Evolutionary conservation across 1,139 yeast genomes (phyloP), one percentile per base, ranked within the genome.

Genomic region (Pichia sp.): DNA sequence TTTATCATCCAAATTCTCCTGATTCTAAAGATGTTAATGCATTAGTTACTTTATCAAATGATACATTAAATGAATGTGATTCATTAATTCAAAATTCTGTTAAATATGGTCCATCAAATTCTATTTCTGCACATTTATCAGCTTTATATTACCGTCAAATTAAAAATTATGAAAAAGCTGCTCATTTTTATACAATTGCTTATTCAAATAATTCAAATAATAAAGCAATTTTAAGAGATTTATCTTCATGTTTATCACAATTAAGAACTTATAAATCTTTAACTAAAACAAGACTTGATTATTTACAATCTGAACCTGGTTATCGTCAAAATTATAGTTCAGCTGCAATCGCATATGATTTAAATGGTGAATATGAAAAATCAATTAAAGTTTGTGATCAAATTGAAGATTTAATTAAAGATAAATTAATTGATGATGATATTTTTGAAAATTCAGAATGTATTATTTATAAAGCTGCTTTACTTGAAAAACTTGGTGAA

Each of bases 241-340:
- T 92, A 58, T 76, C 95, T 9, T 72, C 82, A 40, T 72, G 87
- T 65, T 94, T 90, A 59, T 70, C 85, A 31, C 97, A 92, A 57
- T 71, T 73, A 50, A 78, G 96, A 51, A 92, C 87, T 59, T 87
- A 70, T 61, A 77, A 75, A 55, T 73, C 74, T 32, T 73, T 86
- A 53, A 72, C 75, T 7, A 74, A 67, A 20, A 74, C 92, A 3
- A 76, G 97, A 57, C 79, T 78, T 51, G 73, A 73, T 39, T 80
- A 80, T 58, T 72, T 94, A 63, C 87, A 84, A 55, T 75, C 76
- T 36, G 85, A 79, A 55, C 83, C 96, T 11, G 96, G 95, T 0
- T 83, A 78, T 60, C 76, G 97, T 53, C 92, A 94, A 54, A 84
- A 87, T 59, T 94, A 97, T 97, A 85, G 96, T 3, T 83, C 85